Conservation (phyloP, 805 yeast species). For the Teunomyces gatunensis region DNA sequence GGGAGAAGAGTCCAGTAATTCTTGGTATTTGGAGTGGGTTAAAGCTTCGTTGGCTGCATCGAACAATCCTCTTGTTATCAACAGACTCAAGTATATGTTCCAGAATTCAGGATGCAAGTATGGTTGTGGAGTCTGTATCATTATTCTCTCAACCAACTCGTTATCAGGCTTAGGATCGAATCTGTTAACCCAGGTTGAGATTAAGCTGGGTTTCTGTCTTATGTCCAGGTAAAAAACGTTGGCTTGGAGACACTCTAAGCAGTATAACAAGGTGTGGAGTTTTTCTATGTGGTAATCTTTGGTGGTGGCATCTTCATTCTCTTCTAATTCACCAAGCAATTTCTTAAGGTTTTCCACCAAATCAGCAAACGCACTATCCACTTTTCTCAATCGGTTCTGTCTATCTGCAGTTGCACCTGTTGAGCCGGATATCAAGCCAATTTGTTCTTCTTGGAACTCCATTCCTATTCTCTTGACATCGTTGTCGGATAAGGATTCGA, state of each 20-base stretch:
- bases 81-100: slow-evolving; percentile 54
- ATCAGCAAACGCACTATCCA: slow-evolving; percentile 25
- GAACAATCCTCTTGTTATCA: slow-evolving; percentile 61
- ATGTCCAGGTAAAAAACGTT: slow-evolving; percentile 41
- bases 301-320: slow-evolving; percentile 20
- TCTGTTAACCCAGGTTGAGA: slow-evolving; percentile 64
- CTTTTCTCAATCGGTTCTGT: slow-evolving; percentile 4
- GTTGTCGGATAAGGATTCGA: slow-evolving; percentile 36
- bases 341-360: slow-evolving; percentile 27
- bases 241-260: slow-evolving; percentile 59
- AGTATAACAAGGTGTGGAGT: slow-evolving; percentile 44
- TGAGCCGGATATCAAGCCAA: slow-evolving; percentile 24
- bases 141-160: slow-evolving; percentile 46
- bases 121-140: slow-evolving; percentile 44
- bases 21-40: slow-evolving; percentile 41
- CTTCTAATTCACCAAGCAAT: slow-evolving; percentile 27
- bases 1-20: slow-evolving; percentile 27
- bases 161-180: slow-evolving; percentile 66
- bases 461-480: slow-evolving; percentile 13
- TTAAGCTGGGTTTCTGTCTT: slow-evolving; percentile 41
- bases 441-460: slow-evolving; percentile 20
- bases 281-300: slow-evolving; percentile 13
- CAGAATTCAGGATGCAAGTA: slow-evolving; percentile 56
- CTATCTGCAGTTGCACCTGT: slow-evolving; percentile 1
- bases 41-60: slow-evolving; percentile 52